Evolutionary conservation across 1,139 yeast species (phyloP).

Genomic region (Hyphopichia fennica): DNA sequence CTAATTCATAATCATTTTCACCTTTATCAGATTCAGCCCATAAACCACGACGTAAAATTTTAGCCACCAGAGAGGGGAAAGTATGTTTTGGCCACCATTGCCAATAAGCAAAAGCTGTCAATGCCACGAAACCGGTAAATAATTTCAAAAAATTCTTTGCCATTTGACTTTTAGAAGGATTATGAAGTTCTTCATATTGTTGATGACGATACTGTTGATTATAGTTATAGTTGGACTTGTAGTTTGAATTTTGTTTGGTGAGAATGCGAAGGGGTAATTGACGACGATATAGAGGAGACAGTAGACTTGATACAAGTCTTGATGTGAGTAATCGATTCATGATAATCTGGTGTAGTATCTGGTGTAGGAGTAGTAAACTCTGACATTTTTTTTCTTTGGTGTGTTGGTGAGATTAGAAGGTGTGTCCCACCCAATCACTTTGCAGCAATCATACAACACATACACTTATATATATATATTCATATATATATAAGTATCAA

Average conservation of each 20-base stretch:
- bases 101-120: slow-evolving; percentile 41
- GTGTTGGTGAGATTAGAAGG: too few species aligned
- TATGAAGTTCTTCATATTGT: slow-evolving; percentile 13
- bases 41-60: slow-evolving; percentile 66
- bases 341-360: too few species aligned
- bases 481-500: too few species aligned
- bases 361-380: too few species aligned
- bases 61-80: slow-evolving; percentile 61
- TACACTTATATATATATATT: too few species aligned
- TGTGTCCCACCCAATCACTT: too few species aligned
- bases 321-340: too few species aligned
- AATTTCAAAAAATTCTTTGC: slow-evolving; percentile 25
- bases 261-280: too few species aligned
- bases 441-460: too few species aligned
- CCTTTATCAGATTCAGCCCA: slow-evolving; percentile 83
- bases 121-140: slow-evolving; percentile 13
- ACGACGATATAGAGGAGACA: too few species aligned
- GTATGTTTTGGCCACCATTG: slow-evolving; percentile 63
- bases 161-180: slow-evolving; percentile 19
- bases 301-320: too few species aligned
- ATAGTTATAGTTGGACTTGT: not conserved
- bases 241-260: not conserved
- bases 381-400: too few species aligned
- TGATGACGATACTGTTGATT: slow-evolving; percentile 1
- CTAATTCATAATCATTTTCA: slow-evolving; percentile 61